phyloP scores from a whole-genome alignment of 106 monocot species.

The Dendrobium chrysotoxum region DNA sequence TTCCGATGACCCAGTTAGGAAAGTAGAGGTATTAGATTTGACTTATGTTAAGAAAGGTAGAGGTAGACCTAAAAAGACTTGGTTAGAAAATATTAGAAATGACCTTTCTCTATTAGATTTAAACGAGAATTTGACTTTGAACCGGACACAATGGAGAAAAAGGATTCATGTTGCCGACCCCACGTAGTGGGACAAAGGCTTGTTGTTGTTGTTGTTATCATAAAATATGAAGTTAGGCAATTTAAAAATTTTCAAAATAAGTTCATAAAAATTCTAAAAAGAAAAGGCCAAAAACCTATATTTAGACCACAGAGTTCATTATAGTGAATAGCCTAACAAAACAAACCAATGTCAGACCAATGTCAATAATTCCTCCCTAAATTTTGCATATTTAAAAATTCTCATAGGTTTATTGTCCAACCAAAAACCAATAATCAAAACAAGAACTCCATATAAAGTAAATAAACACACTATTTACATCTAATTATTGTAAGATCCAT shows the following conservation, averaged over 20 bases:
- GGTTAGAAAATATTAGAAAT: too few relatives aligned
- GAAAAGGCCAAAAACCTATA: background rate
- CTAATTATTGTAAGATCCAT: background rate
- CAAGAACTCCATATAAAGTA: background rate
- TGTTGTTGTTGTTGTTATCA: too few relatives aligned
- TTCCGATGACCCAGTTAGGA: too few relatives aligned
- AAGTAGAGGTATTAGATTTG: too few relatives aligned
- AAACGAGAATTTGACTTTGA: too few relatives aligned
- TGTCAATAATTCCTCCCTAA: background rate
- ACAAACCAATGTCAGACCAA: slow-evolving; percentile 1
- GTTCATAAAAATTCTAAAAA: background rate
- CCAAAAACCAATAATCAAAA: background rate
- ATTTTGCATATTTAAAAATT: background rate
- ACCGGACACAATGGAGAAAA: too few relatives aligned
- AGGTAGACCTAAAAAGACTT: too few relatives aligned
- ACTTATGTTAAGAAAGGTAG: too few relatives aligned
- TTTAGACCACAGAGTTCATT: background rate
- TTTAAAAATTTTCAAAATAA: background rate
- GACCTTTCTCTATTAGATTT: too few relatives aligned
- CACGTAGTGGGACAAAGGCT: too few relatives aligned
- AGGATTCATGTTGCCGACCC: too few relatives aligned
- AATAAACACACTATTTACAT: background rate
- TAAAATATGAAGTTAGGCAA: too few relatives aligned
- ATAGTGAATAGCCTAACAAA: background rate
- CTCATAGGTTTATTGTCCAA: background rate